Base-by-base conservation (phyloP, 2,329 filamentous ascomycete genomes). In the Ceratocystis diversiconidia region DNA sequence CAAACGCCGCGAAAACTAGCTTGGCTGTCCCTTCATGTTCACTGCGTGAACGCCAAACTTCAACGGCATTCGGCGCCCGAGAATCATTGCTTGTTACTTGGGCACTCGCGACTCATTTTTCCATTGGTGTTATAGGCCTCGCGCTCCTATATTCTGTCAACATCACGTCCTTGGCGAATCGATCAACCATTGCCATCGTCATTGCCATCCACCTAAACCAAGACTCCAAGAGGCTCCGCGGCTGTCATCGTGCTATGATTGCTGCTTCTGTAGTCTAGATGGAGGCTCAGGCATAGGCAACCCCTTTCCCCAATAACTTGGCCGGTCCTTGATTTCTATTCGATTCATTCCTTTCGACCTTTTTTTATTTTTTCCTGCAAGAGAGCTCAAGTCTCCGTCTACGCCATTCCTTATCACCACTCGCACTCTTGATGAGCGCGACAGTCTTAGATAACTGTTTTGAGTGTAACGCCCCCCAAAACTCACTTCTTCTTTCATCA, bases 51-150 rank as follows among this genome's bases (percentile, higher is more conserved):
- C 55, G 19, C 28, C 55, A 36, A 8, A 10, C 25, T 25, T 52
- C 19, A n/a, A 32, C 25, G 15, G 5, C 28, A 59, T 36, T 59
- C 55, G 17, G 32, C 25, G 17, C 28, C 17, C 52, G 25, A 28
- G 28, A 36, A 8, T 19, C 8, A 4, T 19, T 36, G 7, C 55
- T 36, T 30, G 5, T 8, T 30, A 4, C 55, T 59, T 19, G 36
- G 32, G n/a, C 32, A n/a, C 32, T n/a, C 15, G 25, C 32, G 15
- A 28, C 36, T 59, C 41, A 59, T 52, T 19, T 67, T 68, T 68
- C 70, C 68, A 65, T 62, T 68, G 70, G 63, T 69, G 69, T 68
- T 64, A 64, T 66, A 68, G 67, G 67, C 68, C 36, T 64, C 41
- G 65, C 10, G n/a, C 41, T 5, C 41, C 36, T 63, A 10, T 41